Base-by-base conservation (phyloP, 2,329 filamentous ascomycete genomes). In the Stachybotrys chartarum region DNA sequence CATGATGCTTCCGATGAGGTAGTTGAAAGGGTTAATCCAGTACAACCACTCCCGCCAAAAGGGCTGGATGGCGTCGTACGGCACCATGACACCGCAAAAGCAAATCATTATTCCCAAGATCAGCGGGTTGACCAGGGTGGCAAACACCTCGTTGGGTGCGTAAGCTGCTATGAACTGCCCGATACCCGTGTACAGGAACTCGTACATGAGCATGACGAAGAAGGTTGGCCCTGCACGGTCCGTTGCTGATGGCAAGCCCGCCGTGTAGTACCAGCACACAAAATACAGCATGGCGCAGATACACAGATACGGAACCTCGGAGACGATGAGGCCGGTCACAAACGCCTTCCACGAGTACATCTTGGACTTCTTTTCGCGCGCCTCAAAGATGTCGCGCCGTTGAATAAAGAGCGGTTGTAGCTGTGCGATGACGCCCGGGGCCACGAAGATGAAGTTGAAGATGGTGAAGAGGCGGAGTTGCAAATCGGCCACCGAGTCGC, bases 31-130 rank as follows among this genome's bases (percentile, higher is more conserved):
- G 61, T 85, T 81, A 16, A 83, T 63, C 53, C 74, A 84, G 69
- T 84, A 85, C 6, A 87, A 78, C 83, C 84, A 88, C 59, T 78
- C 79, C 30, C 75, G 72, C 88, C 88, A 91, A 69, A 91, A 91
- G 0, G 68, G 61, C 8, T 83, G 80, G 24, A 91, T 77, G 30
- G 78, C 77, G 0, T 63, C 63, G 59, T 86, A 89, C 0, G 87
- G 87, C 0, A 91, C 87, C 6, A 90, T 75, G 1, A 91, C 86
- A 58, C 88, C 88, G 61, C 87, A 91, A 73, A 92, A 91, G 1
- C 80, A 81, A 8, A 90, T 78, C 3, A 90, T 74, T 46, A 83
- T 67, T 64, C 78, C 75, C 55, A 85, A 70, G 11, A 85, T 53
- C 0, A 85, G 64, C 0, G 81, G 81, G 59, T 84, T 85, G 57